phyloP scores from a whole-genome alignment of 2,329 filamentous ascomycete species.

The Pseudogymnoascus sp. region DNA sequence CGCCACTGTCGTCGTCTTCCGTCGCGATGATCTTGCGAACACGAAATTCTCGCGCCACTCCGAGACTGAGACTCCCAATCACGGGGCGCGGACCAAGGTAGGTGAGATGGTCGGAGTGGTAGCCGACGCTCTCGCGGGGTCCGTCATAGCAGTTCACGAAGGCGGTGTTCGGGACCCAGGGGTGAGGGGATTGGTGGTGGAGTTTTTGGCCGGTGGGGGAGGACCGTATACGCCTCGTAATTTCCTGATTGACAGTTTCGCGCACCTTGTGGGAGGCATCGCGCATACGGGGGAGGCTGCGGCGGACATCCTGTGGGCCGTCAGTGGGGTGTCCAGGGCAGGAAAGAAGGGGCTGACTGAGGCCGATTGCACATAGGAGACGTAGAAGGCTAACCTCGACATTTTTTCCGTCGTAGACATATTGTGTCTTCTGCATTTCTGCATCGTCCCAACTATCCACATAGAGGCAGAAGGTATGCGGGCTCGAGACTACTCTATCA shows the following conservation, averaged over 20 bases:
- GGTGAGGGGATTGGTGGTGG: slow-evolving; percentile 61
- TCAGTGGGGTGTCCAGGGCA: background rate
- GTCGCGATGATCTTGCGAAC: slow-evolving; percentile 69
- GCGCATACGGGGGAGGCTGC: slow-evolving; percentile 67
- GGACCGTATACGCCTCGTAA: slow-evolving; percentile 61
- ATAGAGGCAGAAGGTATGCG: slow-evolving; percentile 79
- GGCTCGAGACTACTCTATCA: slow-evolving; percentile 76
- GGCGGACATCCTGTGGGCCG: slow-evolving; percentile 58
- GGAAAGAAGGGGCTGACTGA: background rate
- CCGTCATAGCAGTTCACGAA: slow-evolving; percentile 94
- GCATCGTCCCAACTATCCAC: slow-evolving; percentile 68
- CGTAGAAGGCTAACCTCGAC: slow-evolving; percentile 8
- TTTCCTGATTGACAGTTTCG: slow-evolving; percentile 68
- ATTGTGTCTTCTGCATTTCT: slow-evolving; percentile 65
- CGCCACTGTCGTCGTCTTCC: slow-evolving; percentile 32
- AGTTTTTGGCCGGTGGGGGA: slow-evolving; percentile 65
- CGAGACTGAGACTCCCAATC: slow-evolving; percentile 84
- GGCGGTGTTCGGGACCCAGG: slow-evolving; percentile 81
- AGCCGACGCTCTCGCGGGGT: slow-evolving; percentile 75
- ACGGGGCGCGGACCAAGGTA: slow-evolving; percentile 84
- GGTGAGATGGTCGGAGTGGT: slow-evolving; percentile 86
- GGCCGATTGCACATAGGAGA: background rate
- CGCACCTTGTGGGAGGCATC: slow-evolving; percentile 65
- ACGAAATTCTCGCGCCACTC: slow-evolving; percentile 88
- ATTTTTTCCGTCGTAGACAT: slow-evolving; percentile 69